Evolutionary conservation across 495 filamentous ascomycete species (phyloP).

Genomic region (Letharia columbiana): DNA sequence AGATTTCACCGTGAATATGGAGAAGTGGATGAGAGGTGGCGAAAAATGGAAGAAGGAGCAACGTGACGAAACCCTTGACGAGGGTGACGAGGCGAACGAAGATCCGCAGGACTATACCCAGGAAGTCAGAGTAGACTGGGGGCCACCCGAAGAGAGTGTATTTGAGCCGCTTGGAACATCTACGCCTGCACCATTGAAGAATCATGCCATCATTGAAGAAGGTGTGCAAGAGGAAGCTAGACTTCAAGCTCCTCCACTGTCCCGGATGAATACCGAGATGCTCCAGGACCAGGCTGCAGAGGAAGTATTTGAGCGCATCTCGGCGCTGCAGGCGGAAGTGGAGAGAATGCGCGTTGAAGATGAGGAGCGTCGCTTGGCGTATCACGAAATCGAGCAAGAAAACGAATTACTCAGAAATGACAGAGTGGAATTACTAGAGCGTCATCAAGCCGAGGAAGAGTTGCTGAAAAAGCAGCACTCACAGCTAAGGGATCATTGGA

Average conservation of each 20-base stretch:
- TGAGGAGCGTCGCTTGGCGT: conserved; percentile 6
- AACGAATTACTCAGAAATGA: conserved; percentile 9
- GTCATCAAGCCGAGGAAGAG: conserved; percentile 1
- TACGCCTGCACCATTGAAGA: conserved; percentile 17
- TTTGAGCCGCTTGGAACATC: conserved; percentile 21
- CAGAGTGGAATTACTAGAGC: neutral
- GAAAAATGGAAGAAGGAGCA: conserved; percentile 27
- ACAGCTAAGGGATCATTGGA: conserved; percentile 8
- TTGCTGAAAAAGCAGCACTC: conserved; percentile 6
- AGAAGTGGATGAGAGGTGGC: conserved; percentile 41
- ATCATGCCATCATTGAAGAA: conserved; percentile 8
- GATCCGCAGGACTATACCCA: conserved; percentile 13
- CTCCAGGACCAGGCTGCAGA: conserved; percentile 18
- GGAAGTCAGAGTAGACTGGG: neutral
- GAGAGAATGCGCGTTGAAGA: conserved; percentile 22
- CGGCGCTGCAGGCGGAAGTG: conserved; percentile 24
- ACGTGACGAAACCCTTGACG: conserved; percentile 19
- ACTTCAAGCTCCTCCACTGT: conserved; percentile 15
- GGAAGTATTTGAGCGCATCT: conserved; percentile 24
- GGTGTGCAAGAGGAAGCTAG: conserved; percentile 8
- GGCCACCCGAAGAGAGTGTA: conserved; percentile 17
- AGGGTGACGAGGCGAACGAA: conserved; percentile 14
- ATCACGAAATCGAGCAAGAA: conserved; percentile 13
- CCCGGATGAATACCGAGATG: conserved; percentile 17
- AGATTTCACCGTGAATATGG: conserved; percentile 45